Base-by-base conservation (phyloP, 2,329 filamentous ascomycete genomes). In the Xylaria sp. region DNA sequence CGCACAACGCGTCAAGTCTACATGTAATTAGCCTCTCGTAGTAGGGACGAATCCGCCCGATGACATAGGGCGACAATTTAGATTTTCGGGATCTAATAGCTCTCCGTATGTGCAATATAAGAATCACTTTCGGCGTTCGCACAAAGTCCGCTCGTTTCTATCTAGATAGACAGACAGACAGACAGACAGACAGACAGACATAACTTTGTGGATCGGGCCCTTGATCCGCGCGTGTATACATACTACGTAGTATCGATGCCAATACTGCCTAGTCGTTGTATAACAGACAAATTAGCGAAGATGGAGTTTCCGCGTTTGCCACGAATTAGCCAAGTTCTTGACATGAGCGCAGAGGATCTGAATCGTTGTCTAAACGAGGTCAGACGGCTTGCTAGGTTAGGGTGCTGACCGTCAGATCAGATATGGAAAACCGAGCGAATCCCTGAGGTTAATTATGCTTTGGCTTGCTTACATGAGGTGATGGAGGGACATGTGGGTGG, bases 391-490 rank as follows among this genome's bases (percentile, higher is more conserved):
- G 20, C 13, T n/a, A 11, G 9, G 42, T 22, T 45, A 50, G 49
- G 39, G 29, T 53, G 11, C 31, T 31, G n/a, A 15, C 42, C 4
- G 29, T 54, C 39, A 60, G 7, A 49, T 55, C 51, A 56, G 60
- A 56, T 42, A 36, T 47, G 22, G 42, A 39, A 62, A 51, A 22
- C 31, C 13, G 20, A n/a, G 47, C 53, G 29, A 36, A 60, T 45
- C 54, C 53, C 38, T 59, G 36, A 42, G 38, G 15, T 29, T 44
- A 38, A 36, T 49, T 60, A 11, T 51, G 62, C 36, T 47, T 38
- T 22, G n/a, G 22, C 50, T 39, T 20, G 39, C 36, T 61, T 61
- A 61, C 58, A 33, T 53, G 29, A 36, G 20, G n/a, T 54, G 27
- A 17, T n/a, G 33, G 7, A n/a, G n/a, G n/a, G n/a, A n/a, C n/a